phyloP scores from a whole-genome alignment of 2,329 filamentous ascomycete species.

The Aspergillus pseudoterreus region DNA sequence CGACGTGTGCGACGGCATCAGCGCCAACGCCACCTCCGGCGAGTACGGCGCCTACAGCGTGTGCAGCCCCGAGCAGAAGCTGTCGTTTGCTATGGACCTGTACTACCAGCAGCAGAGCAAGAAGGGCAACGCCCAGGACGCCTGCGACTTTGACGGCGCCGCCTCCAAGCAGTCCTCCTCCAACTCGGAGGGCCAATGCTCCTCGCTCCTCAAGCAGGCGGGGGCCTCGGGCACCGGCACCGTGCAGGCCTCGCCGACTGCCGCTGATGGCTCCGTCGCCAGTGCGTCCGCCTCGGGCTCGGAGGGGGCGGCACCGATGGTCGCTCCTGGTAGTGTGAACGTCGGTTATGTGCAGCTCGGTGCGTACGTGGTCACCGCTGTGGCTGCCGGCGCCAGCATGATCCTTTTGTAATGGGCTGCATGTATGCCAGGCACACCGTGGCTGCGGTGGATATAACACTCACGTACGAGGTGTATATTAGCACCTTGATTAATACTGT shows the following conservation, averaged over 20 bases:
- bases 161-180: conserved; percentile 33
- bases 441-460: too few relatives aligned
- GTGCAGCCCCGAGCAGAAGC: conserved; percentile 38
- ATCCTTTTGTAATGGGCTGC: conserved; percentile 36
- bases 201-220: conserved; percentile 34
- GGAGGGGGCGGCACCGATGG: conserved; percentile 24
- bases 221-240: conserved; percentile 35
- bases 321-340: conserved; percentile 24
- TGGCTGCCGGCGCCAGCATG: conserved; percentile 41
- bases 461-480: too few relatives aligned
- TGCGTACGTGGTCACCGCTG: conserved; percentile 35
- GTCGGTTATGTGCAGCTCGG: conserved; percentile 35
- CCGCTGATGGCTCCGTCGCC: conserved; percentile 12
- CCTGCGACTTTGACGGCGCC: conserved; percentile 42
- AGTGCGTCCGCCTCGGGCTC: conserved; percentile 17
- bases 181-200: conserved; percentile 30
- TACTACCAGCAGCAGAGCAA: conserved; percentile 39
- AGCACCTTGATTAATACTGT: too few relatives aligned
- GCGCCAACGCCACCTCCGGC: conserved; percentile 36
- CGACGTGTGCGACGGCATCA: conserved; percentile 39
- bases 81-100: conserved; percentile 41
- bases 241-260: conserved; percentile 33
- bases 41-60: conserved; percentile 44
- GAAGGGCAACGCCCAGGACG: conserved; percentile 30
- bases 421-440: background rate